Evolutionary conservation across 2,329 filamentous ascomycete species (phyloP).

Genomic region (Drechslerella dactyloides): DNA sequence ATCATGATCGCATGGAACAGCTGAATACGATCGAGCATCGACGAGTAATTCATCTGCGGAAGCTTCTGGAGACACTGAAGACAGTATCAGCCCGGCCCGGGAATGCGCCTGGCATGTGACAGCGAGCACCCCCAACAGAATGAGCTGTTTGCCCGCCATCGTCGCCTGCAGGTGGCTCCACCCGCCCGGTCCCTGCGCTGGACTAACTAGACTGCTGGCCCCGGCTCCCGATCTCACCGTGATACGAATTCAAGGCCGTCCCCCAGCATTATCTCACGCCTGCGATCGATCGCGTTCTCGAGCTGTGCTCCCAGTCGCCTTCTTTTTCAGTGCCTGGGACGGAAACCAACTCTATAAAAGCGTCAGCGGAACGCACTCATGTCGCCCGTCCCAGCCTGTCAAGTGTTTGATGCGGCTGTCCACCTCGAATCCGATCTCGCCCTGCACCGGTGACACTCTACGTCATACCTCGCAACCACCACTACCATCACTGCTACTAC

Average conservation of each 20-base stretch:
- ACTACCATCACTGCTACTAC: constrained; percentile 5
- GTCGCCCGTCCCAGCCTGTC: background rate
- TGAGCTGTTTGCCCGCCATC: constrained; percentile 3
- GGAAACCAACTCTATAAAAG: background rate
- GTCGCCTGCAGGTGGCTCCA: background rate
- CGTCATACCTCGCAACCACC: constrained; percentile 5
- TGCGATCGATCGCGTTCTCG: too few relatives aligned
- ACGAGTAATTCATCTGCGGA: too few relatives aligned
- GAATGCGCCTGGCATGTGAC: constrained; percentile 2
- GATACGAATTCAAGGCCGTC: too few relatives aligned
- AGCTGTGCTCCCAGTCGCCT: background rate
- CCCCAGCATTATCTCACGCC: background rate
- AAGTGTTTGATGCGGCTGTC: background rate
- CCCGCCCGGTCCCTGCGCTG: background rate
- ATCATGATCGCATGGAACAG: too few relatives aligned
- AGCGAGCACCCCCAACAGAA: background rate
- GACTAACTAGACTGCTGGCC: too few relatives aligned
- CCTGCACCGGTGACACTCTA: constrained; percentile 2
- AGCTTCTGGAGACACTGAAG: too few relatives aligned
- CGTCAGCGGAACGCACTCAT: background rate
- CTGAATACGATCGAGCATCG: too few relatives aligned
- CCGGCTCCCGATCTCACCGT: too few relatives aligned
- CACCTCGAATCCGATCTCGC: too few relatives aligned
- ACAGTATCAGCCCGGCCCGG: background rate
- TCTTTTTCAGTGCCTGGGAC: too few relatives aligned